Base-by-base conservation (phyloP, 1,284 basidiomycete species). In the Sutorius eximius region DNA sequence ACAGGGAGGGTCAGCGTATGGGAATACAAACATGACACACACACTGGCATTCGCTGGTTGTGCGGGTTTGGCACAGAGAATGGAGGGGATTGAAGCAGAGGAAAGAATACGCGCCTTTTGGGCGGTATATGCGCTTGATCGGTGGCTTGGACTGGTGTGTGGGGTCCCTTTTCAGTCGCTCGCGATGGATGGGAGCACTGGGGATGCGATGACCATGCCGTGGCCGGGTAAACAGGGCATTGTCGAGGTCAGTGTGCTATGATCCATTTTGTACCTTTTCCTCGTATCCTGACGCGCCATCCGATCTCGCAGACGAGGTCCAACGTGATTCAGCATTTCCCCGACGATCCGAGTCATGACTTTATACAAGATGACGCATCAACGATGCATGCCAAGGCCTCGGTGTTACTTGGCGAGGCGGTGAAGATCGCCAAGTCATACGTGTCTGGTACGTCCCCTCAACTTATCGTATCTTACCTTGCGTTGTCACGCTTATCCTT, bases 101-200 rank as follows among this genome's bases (percentile, higher is more conserved):
- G 80, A 82, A 56, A 68, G 79, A 15, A 71, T 79, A 16, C 69
- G 75, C 42, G 75, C 73, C 1, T 82, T 81, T 49, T 82, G 81
- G 80, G 62, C 68, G 7, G 69, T 74, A 2, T 75, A 75, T 56
- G 57, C 68, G 3, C 59, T 77, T 33, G 78, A 81, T 57, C 71
- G 73, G 42, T 73, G 69, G 52, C 73, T 74, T 64, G 59, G 71
- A 6, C 67, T 71, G 6, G 62, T 70, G 1, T 61, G 75, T 9
- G 70, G 71, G 6, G 63, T 66, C 9, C 71, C 74, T 0, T 63
- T 36, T 29, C 58, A 53, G 24, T 43, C 52, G 3, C 29, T 62
- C 24, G 15, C 49, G 13, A 53, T 29, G n/a, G 50, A 51, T 63
- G 32, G 66, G 63, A 63, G 60, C 12, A 57, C 63, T n/a, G 64